phyloP scores from a whole-genome alignment of 179 eudicot genomes.

The Patellifolia procumbens region DNA sequence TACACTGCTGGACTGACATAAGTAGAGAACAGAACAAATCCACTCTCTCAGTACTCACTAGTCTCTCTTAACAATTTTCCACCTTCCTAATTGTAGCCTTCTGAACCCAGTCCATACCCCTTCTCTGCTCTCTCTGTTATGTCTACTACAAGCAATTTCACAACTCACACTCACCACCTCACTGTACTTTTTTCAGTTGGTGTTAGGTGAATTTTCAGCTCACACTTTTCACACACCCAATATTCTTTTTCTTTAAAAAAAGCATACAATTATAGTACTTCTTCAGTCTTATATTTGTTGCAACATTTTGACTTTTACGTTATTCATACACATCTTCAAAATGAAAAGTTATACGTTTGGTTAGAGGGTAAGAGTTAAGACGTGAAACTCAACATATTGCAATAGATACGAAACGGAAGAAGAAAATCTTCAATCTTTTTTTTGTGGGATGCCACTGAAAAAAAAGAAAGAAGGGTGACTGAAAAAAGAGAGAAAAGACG shows the following conservation, averaged over 20 bases:
- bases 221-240: neutral
- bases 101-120: conserved; percentile 16
- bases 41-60: too few species aligned
- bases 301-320: too few species aligned
- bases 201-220: conserved; percentile 27
- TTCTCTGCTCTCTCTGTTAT: conserved; percentile 21
- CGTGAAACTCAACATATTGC: too few species aligned
- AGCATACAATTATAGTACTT: too few species aligned
- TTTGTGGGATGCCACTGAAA: conserved; percentile 20
- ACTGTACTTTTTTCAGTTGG: conserved; percentile 16
- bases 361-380: too few species aligned
- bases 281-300: too few species aligned
- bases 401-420: neutral
- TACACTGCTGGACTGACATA: conserved; percentile 19
- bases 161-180: neutral
- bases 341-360: too few species aligned
- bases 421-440: neutral
- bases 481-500: conserved; percentile 38
- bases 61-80: too few species aligned
- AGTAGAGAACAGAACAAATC: neutral
- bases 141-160: conserved; percentile 28
- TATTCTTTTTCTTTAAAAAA: neutral
- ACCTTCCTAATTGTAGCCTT: conserved; percentile 15
- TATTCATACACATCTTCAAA: too few species aligned
- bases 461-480: conserved; percentile 1